phyloP scores from a whole-genome alignment of 2,329 filamentous ascomycete species.

The Fusarium anthophilum region DNA sequence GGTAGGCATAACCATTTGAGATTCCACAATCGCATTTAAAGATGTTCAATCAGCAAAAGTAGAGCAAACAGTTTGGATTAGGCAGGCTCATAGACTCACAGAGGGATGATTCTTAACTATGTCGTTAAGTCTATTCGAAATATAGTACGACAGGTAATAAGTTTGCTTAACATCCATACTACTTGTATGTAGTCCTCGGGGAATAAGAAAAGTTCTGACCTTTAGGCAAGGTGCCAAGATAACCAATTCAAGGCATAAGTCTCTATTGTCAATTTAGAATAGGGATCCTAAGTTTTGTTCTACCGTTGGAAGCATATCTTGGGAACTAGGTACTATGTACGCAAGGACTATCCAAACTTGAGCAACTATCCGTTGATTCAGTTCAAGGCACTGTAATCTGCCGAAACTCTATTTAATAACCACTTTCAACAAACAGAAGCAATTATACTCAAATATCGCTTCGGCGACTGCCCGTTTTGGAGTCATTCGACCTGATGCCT shows the following conservation, averaged over 20 bases:
- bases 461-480: slow-evolving; percentile 7
- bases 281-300: neutral
- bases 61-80: neutral
- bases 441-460: neutral
- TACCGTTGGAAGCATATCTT: neutral
- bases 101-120: neutral
- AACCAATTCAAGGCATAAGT: neutral
- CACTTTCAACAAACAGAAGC: neutral
- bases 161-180: neutral
- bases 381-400: neutral
- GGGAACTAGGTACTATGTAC: neutral
- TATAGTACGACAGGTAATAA: no score
- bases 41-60: neutral
- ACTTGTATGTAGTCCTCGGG: neutral
- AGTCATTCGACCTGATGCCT: neutral
- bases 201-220: neutral
- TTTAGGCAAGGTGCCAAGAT: neutral
- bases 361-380: neutral
- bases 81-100: neutral
- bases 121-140: neutral
- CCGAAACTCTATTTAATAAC: neutral
- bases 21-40: neutral
- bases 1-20: neutral
- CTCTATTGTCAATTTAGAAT: no score
- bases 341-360: neutral